Evolutionary conservation across 2,329 filamentous ascomycete species (phyloP), one percentile per base, ranked within the genome.

Genomic region (Plectosphaerella cucumerina): DNA sequence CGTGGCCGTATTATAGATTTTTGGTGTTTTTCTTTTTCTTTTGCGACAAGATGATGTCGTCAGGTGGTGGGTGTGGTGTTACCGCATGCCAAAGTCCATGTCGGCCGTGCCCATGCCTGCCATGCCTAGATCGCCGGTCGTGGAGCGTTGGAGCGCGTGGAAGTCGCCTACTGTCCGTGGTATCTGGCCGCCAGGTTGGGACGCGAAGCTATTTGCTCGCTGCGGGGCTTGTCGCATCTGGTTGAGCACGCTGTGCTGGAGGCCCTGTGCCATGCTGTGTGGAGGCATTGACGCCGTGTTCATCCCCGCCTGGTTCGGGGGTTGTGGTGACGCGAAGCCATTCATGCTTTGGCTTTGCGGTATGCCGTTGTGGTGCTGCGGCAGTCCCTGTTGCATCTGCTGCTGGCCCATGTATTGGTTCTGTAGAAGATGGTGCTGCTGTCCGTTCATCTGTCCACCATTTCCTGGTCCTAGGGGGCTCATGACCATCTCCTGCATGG

Each of bases 401-500:
- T 65, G 63, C 6, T 59, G 61, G 34, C 59, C 66, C 26, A 63
- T 55, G 31, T 50, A 46, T 34, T 58, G 54, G 18, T 53, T 51
- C 37, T 55, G 55, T 17, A 65, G 52, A 26, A 60, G 45, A 48
- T 66, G 66, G 9, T 62, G 59, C 39, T 59, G 59, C 4, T 58
- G 59, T 15, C 55, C 54, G 23, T 53, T 59, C 37, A 60, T 55
- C 22, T 59, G 54, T 21, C 53, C 51, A 26, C 57, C 53, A 15
- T 65, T 61, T 8, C 59, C 57, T 46, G 66, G 68, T 26, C 70
- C 69, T 48, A 81, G 65, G 1, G 75, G 74, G 34, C 69, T 78
- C 70, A 82, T 77, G 37, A 78, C 71, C 63, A 82, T 76, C 8
- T 82, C 79, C 1, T 75, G 65, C 55, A 82, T 77, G 10, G 75